Evolutionary conservation across 2,329 filamentous ascomycete species (phyloP).

Genomic region (Talaromyces rugulosus): DNA sequence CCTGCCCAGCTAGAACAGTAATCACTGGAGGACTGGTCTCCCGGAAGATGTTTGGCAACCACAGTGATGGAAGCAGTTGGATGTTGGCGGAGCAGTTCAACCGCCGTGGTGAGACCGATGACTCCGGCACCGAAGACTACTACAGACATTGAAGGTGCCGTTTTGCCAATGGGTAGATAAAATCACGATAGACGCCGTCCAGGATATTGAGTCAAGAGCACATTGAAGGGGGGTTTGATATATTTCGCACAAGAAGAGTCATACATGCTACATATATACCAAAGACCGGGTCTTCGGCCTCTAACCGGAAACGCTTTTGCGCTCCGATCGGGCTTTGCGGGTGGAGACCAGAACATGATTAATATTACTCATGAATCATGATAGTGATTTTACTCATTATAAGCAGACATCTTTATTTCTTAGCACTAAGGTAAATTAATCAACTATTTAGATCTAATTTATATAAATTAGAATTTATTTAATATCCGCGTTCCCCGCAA

Average conservation of each 20-base stretch:
- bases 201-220: background rate
- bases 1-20: slow-evolving; percentile 4
- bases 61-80: slow-evolving; percentile 19
- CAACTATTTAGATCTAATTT: too few species aligned
- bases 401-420: too few species aligned
- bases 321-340: background rate
- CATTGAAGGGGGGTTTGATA: background rate
- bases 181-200: background rate
- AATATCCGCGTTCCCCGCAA: too few species aligned
- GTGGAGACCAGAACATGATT: too few species aligned
- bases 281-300: background rate
- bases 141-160: background rate
- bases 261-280: background rate
- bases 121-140: slow-evolving; percentile 4
- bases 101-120: slow-evolving; percentile 1
- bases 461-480: too few species aligned
- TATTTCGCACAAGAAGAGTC: background rate
- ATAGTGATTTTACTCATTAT: too few species aligned
- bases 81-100: slow-evolving; percentile 18
- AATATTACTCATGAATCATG: too few species aligned
- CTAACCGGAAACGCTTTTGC: background rate
- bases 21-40: slow-evolving; percentile 1
- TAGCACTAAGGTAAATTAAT: too few species aligned
- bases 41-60: slow-evolving; percentile 13
- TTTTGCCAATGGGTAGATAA: background rate